A percentile compares a stretch with the other conserved stretches of the same genome.
These are phyloP conservation scores for Aeschynomene evenia DNA, from an alignment of 306 rosid genomes.

Conservation along the genomic window DNA sequence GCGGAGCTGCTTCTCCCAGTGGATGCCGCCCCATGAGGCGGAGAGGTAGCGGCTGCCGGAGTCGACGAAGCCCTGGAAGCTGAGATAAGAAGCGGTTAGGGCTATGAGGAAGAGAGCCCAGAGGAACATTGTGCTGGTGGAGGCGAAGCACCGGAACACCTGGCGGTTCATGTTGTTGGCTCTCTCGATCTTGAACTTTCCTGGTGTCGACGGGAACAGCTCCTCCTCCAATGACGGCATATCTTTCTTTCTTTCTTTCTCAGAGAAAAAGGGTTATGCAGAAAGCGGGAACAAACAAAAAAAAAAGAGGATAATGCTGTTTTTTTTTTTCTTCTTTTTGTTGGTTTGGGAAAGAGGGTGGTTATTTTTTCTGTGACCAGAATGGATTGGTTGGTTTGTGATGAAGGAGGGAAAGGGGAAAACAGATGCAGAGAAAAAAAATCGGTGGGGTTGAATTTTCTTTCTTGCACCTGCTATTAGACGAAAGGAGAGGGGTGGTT, in stretches of 20 bases:
- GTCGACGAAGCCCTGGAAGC: conserved; percentile 73
- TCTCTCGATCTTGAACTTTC: conserved; percentile 83
- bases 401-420: neutral
- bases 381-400: neutral
- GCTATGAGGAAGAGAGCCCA: conserved; percentile 85
- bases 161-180: conserved; percentile 65
- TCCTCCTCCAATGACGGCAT: conserved; percentile 71
- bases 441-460: neutral
- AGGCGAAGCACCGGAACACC: conserved; percentile 70
- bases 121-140: conserved; percentile 86
- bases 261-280: neutral
- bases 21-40: conserved; percentile 88
- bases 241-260: neutral
- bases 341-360: too few relatives aligned
- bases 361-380: neutral
- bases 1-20: conserved; percentile 91
- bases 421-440: conserved; percentile 44
- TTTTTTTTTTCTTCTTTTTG: neutral
- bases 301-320: too few relatives aligned
- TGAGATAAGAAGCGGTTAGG: conserved; percentile 70
- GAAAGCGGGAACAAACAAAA: too few relatives aligned
- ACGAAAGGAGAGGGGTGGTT: conserved; percentile 3
- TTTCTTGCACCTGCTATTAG: conserved; percentile 46
- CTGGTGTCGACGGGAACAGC: conserved; percentile 77
- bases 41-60: conserved; percentile 66